Conservation (phyloP, 2,329 filamentous ascomycete species). For the Alternaria brassicicola region DNA sequence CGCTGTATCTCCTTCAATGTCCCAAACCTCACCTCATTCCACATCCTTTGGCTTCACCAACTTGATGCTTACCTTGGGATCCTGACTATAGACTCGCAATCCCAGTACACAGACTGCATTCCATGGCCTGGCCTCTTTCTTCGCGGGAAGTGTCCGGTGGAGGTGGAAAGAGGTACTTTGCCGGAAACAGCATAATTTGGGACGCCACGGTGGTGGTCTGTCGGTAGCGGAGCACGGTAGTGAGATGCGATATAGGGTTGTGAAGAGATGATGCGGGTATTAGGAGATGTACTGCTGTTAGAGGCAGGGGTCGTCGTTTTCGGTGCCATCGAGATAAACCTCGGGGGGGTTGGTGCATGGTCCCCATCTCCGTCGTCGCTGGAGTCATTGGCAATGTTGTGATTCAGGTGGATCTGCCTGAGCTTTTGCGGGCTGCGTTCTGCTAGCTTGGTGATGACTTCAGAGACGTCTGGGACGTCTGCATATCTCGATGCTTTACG, state of each 20-base stretch:
- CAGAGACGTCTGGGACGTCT: conserved; percentile 62
- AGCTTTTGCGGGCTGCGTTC: conserved; percentile 58
- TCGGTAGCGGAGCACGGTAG: background rate
- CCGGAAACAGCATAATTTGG: background rate
- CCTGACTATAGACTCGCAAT: conserved; percentile 56
- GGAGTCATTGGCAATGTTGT: conserved; percentile 66
- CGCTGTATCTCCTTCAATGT: conserved; percentile 39
- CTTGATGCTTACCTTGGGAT: conserved; percentile 40
- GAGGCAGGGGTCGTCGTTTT: background rate
- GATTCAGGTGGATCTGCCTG: conserved; percentile 68
- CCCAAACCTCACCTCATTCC: conserved; percentile 41
- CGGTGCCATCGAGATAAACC: background rate
- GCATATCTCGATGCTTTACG: conserved; percentile 48
- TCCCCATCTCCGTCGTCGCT: background rate
- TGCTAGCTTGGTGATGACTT: conserved; percentile 60
- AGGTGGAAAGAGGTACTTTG: background rate
- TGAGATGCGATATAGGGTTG: background rate
- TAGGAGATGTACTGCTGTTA: background rate
- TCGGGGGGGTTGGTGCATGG: background rate
- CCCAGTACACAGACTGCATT: conserved; percentile 66
- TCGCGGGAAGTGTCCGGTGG: background rate
- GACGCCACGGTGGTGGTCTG: background rate
- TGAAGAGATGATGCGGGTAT: background rate
- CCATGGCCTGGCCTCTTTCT: conserved; percentile 54
- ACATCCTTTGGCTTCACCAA: conserved; percentile 37